Evolutionary conservation across 2,329 filamentous ascomycete genomes (phyloP).

Genomic region (Ophiosphaerella herpotricha): DNA sequence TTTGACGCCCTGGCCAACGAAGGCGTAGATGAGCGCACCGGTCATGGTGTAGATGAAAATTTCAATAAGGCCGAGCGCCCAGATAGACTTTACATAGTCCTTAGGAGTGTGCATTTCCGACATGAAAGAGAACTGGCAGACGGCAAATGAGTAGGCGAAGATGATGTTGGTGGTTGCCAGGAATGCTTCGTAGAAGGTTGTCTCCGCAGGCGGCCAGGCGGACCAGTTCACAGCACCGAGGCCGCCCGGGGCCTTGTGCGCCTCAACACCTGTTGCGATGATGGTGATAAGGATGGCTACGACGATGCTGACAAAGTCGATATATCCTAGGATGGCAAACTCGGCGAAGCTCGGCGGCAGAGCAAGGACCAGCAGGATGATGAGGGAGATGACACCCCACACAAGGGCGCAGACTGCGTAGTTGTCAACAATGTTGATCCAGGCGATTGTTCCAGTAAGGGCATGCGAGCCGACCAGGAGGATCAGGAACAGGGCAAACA

Average conservation of each 20-base stretch:
- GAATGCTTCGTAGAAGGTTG: slow-evolving; percentile 70
- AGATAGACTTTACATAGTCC: slow-evolving; percentile 62
- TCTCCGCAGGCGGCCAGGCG: slow-evolving; percentile 36
- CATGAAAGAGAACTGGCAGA: slow-evolving; percentile 72
- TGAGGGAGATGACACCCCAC: slow-evolving; percentile 65
- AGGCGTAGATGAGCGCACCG: slow-evolving; percentile 71
- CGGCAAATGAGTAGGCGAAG: slow-evolving; percentile 57
- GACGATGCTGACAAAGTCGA: slow-evolving; percentile 68
- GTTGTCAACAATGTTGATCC: slow-evolving; percentile 66
- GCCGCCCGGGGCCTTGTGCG: slow-evolving; percentile 37
- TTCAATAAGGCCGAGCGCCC: slow-evolving; percentile 64
- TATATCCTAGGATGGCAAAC: slow-evolving; percentile 61
- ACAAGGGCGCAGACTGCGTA: slow-evolving; percentile 65
- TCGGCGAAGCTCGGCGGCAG: slow-evolving; percentile 67
- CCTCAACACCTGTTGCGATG: slow-evolving; percentile 62
- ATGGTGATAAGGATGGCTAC: slow-evolving; percentile 71
- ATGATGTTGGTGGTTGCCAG: slow-evolving; percentile 40
- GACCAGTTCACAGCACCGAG: slow-evolving; percentile 35
- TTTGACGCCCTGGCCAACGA: slow-evolving; percentile 64
- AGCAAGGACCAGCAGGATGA: slow-evolving; percentile 64
- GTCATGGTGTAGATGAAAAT: slow-evolving; percentile 68
- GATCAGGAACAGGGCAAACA: slow-evolving; percentile 49
- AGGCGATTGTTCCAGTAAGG: slow-evolving; percentile 70
- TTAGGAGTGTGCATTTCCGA: slow-evolving; percentile 67
- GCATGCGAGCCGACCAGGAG: slow-evolving; percentile 74